Evolutionary conservation across 805 yeast genomes (phyloP).

Genomic region (Maudiozyma saulgeensis): DNA sequence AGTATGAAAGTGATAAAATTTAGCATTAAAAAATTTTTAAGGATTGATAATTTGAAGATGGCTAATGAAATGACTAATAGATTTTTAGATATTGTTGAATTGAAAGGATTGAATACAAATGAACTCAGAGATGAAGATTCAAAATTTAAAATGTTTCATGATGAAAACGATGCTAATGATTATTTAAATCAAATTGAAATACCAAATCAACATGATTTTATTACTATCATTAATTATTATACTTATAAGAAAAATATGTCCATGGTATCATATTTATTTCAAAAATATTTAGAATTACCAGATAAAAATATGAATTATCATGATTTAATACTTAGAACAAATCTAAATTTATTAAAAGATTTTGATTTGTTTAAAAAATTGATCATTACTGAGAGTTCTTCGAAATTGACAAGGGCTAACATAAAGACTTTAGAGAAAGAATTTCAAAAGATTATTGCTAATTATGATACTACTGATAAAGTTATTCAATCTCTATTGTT

Average conservation of each 20-base stretch:
- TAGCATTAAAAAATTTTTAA: slow-evolving; percentile 30
- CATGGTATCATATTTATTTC: slow-evolving; percentile 15
- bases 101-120: slow-evolving; percentile 15
- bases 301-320: slow-evolving; percentile 10
- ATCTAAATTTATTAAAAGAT: slow-evolving; percentile 13
- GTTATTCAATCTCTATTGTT: slow-evolving; percentile 14
- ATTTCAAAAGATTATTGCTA: slow-evolving; percentile 11
- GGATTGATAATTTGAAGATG: slow-evolving; percentile 14
- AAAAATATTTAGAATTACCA: slow-evolving; percentile 17
- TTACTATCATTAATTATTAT: slow-evolving; percentile 20
- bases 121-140: background rate
- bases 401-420: background rate
- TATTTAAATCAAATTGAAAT: slow-evolving; percentile 24
- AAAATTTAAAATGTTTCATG: slow-evolving; percentile 8
- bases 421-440: slow-evolving; percentile 14
- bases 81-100: slow-evolving; percentile 19
- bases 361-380: background rate
- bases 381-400: background rate
- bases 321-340: slow-evolving; percentile 17
- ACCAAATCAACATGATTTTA: slow-evolving; percentile 21
- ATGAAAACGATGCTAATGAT: slow-evolving; percentile 24
- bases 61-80: slow-evolving; percentile 29
- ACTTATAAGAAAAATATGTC: slow-evolving; percentile 11
- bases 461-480: slow-evolving; percentile 11
- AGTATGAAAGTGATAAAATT: slow-evolving; percentile 31